Conservation (phyloP, 2,329 filamentous ascomycete genomes). For the Fusarium fujikuroi region DNA sequence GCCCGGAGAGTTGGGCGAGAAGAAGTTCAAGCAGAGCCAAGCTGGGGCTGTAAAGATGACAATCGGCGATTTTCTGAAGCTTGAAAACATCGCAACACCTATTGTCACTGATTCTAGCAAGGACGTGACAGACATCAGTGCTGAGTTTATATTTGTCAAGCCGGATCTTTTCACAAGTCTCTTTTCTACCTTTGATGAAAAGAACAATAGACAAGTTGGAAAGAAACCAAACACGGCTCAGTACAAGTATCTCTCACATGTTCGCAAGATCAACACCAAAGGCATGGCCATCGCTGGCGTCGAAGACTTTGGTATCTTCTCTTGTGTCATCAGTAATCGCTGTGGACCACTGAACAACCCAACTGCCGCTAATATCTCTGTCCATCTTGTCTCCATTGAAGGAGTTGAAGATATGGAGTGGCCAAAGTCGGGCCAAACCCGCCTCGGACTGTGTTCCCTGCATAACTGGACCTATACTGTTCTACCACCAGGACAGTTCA, state of each 20-base stretch:
- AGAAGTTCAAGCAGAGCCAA: neutral
- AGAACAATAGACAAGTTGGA: neutral
- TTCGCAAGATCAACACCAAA: neutral
- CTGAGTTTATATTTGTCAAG: neutral
- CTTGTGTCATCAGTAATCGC: neutral
- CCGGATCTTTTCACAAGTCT: neutral
- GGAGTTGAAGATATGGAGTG: neutral
- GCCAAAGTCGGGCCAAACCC: neutral
- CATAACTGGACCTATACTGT: neutral
- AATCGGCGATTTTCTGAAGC: neutral
- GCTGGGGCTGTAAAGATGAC: neutral
- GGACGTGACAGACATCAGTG: neutral
- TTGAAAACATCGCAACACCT: neutral
- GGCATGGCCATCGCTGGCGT: neutral
- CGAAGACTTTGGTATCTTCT: neutral
- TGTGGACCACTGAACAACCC: neutral
- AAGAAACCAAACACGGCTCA: neutral
- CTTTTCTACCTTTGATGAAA: rapidly evolving
- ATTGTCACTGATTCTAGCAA: neutral
- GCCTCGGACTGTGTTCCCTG: neutral
- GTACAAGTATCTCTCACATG: neutral
- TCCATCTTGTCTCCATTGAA: neutral
- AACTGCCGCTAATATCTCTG: neutral
- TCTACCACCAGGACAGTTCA: neutral
- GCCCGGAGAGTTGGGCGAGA: neutral